A percentile compares a stretch with the other conserved stretches of the same genome.
Conservation (phyloP, 331 rosid species). For the Arachis monticola region DNA sequence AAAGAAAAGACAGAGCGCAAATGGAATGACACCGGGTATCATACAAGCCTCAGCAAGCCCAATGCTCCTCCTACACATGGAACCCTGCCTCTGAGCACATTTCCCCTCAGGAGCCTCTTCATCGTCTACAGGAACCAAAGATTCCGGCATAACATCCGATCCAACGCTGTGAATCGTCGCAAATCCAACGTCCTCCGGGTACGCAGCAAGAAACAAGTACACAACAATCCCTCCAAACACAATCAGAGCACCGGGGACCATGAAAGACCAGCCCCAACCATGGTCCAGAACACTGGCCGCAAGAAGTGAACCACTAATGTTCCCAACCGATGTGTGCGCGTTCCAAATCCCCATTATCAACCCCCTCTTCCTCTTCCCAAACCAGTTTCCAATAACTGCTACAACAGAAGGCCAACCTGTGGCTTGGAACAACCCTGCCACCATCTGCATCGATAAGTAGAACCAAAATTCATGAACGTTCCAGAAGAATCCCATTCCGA, state of each 20-base stretch:
- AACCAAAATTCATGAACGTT: slow-evolving; percentile 67
- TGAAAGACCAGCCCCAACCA: slow-evolving; percentile 93
- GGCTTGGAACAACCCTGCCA: slow-evolving; percentile 81
- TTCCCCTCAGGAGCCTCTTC: slow-evolving; percentile 41
- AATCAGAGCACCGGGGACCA: slow-evolving; percentile 58
- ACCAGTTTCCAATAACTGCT: slow-evolving; percentile 90
- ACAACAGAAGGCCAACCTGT: slow-evolving; percentile 95
- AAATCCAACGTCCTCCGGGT: slow-evolving; percentile 73
- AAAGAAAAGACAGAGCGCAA: slow-evolving; percentile 81
- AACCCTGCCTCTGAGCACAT: slow-evolving; percentile 27
- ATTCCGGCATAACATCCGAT: slow-evolving; percentile 35
- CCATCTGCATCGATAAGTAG: slow-evolving; percentile 68
- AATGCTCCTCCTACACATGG: slow-evolving; percentile 50
- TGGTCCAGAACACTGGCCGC: slow-evolving; percentile 75
- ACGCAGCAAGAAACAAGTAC: slow-evolving; percentile 66
- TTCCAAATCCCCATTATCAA: slow-evolving; percentile 91
- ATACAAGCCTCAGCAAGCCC: slow-evolving; percentile 72
- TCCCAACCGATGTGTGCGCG: slow-evolving; percentile 85
- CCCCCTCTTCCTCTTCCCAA: slow-evolving; percentile 79
- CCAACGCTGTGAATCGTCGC: slow-evolving; percentile 37
- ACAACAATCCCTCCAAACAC: slow-evolving; percentile 65
- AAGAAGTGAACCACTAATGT: slow-evolving; percentile 73
- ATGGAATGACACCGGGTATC: slow-evolving; percentile 85
- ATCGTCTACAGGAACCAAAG: slow-evolving; percentile 23
- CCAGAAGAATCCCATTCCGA: slow-evolving; percentile 82